A percentile compares a stretch with the other conserved stretches of the same genome.
phyloP scores from a whole-genome alignment of 768 basidiomycete species.

The Pisolithus marmoratus region DNA sequence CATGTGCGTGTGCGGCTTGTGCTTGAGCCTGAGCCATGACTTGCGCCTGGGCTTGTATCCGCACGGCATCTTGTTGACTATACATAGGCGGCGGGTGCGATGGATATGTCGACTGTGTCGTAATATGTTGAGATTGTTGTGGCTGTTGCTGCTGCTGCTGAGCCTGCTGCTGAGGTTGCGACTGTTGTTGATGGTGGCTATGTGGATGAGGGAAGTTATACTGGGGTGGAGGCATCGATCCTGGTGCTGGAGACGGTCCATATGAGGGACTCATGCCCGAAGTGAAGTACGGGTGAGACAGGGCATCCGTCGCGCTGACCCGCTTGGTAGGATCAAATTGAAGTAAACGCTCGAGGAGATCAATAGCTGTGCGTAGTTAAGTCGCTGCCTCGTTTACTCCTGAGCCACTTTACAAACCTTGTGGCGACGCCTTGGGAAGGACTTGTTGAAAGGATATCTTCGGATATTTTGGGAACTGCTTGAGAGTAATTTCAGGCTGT shows the following conservation, averaged over 20 bases:
- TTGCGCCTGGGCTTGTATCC: slow-evolving; percentile 37
- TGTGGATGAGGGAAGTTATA: slow-evolving; percentile 61
- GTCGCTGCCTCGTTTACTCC: neutral
- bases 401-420: slow-evolving; percentile 42
- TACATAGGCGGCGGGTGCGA: slow-evolving; percentile 29
- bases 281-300: slow-evolving; percentile 89
- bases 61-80: slow-evolving; percentile 27
- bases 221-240: slow-evolving; percentile 61
- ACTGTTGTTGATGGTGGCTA: slow-evolving; percentile 44
- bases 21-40: slow-evolving; percentile 28
- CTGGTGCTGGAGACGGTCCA: slow-evolving; percentile 33
- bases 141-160: slow-evolving; percentile 32
- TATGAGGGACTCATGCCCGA: slow-evolving; percentile 35
- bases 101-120: slow-evolving; percentile 22
- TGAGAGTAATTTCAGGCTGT: slow-evolving; percentile 77
- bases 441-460: slow-evolving; percentile 78
- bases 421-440: slow-evolving; percentile 78
- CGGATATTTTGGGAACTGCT: slow-evolving; percentile 83
- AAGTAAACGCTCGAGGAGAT: slow-evolving; percentile 88
- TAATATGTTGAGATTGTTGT: neutral
- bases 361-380: slow-evolving; percentile 52
- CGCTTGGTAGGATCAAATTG: slow-evolving; percentile 95
- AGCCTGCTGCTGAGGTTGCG: slow-evolving; percentile 37
- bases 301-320: slow-evolving; percentile 85
- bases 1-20: slow-evolving; percentile 37